These are phyloP conservation scores for Pascua guehoae DNA, from an alignment of 1,284 basidiomycete genomes.

Conservation along the genomic window DNA sequence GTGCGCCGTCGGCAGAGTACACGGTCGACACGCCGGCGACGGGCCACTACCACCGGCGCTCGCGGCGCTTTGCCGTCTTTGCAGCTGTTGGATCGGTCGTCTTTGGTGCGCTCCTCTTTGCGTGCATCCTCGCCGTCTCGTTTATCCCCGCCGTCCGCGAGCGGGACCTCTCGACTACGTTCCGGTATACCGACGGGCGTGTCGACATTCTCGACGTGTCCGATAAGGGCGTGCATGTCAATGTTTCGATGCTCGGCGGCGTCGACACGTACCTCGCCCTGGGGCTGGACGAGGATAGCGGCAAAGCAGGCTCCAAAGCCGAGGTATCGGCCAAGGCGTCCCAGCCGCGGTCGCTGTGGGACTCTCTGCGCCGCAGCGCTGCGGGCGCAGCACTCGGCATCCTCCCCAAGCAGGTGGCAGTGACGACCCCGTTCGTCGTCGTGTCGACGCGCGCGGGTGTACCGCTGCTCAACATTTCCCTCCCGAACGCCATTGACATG, in stretches of 20 bases:
- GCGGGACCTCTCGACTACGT: background rate
- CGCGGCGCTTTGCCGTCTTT: conserved; percentile 11
- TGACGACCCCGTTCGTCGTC: conserved; percentile 17
- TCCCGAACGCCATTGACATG: conserved; percentile 24
- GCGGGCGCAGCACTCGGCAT: conserved; percentile 21
- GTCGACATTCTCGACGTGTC: conserved; percentile 41
- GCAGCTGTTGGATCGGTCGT: conserved; percentile 28
- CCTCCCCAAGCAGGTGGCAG: conserved; percentile 16
- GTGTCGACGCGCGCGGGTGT: conserved; percentile 4
- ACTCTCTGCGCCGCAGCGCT: conserved; percentile 24
- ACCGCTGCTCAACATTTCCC: conserved; percentile 26
- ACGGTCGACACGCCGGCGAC: conserved; percentile 3
- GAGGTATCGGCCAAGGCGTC: conserved; percentile 2
- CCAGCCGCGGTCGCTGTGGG: conserved; percentile 45
- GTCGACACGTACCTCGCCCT: conserved; percentile 41
- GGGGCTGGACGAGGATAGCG: conserved; percentile 21
- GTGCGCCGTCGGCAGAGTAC: background rate
- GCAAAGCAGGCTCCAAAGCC: too few relatives aligned
- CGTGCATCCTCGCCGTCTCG: conserved; percentile 30
- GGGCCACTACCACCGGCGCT: background rate
- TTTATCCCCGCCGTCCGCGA: conserved; percentile 18
- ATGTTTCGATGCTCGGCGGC: conserved; percentile 35
- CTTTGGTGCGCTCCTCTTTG: conserved; percentile 26
- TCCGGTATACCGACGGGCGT: conserved; percentile 6
- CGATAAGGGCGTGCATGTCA: conserved; percentile 38